Conservation (phyloP, 495 filamentous ascomycete genomes). For the Penicillium longicatenatum region DNA sequence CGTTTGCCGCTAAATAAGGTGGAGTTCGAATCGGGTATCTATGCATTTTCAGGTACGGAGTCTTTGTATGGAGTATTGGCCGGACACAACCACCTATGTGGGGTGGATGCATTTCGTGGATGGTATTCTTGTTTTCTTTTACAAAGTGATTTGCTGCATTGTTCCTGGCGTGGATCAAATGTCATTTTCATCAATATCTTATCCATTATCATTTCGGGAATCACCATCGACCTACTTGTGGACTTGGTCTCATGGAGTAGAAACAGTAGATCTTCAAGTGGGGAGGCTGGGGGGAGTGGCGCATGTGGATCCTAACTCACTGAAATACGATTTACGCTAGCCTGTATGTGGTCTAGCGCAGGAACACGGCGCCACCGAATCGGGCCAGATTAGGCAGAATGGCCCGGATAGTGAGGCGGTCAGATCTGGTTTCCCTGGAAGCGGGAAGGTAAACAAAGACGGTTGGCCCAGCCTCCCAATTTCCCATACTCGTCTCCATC, state of each 20-base stretch:
- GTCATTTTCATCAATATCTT: constrained; percentile 2
- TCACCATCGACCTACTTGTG: no score
- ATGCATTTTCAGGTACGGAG: constrained; percentile 14
- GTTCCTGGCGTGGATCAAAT: constrained; percentile 1
- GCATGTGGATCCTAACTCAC: constrained; percentile 3
- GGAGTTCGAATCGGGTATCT: background rate
- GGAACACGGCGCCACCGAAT: background rate
- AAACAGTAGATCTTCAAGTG: background rate
- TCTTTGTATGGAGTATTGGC: constrained; percentile 20
- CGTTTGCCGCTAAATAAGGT: constrained; percentile 44
- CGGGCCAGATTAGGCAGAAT: constrained; percentile 15
- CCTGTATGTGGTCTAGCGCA: constrained; percentile 17
- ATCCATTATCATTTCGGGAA: background rate
- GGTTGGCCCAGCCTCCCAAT: constrained; percentile 50
- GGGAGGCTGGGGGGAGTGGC: constrained; percentile 32
- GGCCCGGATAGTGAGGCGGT: constrained; percentile 34
- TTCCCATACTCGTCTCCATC: constrained; percentile 36
- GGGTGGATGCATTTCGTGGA: constrained; percentile 17
- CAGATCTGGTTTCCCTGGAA: constrained; percentile 38
- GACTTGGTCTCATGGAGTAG: no score
- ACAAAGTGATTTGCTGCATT: background rate
- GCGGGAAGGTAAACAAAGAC: constrained; percentile 46
- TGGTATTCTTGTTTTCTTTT: background rate
- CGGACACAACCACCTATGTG: constrained; percentile 11
- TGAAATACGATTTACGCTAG: constrained; percentile 23